A percentile compares a stretch with the other conserved stretches of the same genome.
phyloP scores from a whole-genome alignment of 2,329 filamentous ascomycete species.

The Aspergillus pseudoviridinutans region DNA sequence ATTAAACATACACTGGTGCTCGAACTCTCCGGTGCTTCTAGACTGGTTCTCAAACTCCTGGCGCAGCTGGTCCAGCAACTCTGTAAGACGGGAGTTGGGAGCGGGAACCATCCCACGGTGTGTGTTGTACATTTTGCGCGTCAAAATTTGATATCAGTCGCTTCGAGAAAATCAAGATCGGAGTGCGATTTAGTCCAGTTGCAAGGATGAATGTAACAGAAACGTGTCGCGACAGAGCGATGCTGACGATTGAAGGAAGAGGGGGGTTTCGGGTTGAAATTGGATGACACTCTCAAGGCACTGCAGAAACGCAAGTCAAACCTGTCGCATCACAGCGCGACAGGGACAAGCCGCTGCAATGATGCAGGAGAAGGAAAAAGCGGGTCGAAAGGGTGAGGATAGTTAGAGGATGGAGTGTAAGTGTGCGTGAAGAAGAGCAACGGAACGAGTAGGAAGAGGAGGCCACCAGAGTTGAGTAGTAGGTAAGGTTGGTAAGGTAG shows the following conservation, averaged over 20 bases:
- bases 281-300: background rate
- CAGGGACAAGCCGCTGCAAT: conserved; percentile 12
- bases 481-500: background rate
- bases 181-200: background rate
- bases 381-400: conserved; percentile 1
- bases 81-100: conserved; percentile 72
- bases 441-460: no score
- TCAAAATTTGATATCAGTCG: background rate
- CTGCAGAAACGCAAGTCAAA: conserved; percentile 15
- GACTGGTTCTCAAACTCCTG: conserved; percentile 85
- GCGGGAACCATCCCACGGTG: conserved; percentile 77
- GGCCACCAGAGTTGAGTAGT: background rate
- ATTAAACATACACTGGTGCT: conserved; percentile 78
- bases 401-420: background rate
- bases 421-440: no score
- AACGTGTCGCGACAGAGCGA: conserved; percentile 4
- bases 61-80: conserved; percentile 87
- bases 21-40: conserved; percentile 78
- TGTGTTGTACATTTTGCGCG: conserved; percentile 69
- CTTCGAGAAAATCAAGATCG: background rate
- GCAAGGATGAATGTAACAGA: background rate
- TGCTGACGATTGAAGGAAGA: background rate
- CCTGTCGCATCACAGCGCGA: conserved; percentile 22
- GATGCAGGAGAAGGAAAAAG: conserved; percentile 2
- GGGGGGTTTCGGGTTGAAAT: background rate